Evolutionary conservation across 129 eudicot genomes (phyloP).

Genomic region (Pulicaria dysenterica): DNA sequence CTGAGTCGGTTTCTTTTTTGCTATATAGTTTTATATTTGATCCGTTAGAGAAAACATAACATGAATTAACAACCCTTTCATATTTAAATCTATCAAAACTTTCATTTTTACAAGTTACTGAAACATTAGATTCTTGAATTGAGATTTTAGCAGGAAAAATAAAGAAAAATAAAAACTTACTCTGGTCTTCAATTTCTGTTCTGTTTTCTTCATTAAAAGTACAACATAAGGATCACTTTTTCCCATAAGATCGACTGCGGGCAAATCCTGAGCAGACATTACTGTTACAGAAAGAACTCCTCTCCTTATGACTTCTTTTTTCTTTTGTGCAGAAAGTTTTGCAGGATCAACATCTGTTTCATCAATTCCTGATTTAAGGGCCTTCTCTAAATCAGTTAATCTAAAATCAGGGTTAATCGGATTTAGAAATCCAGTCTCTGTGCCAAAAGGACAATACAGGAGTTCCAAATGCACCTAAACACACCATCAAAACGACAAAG

Average conservation of each 20-base stretch:
- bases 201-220: conserved; percentile 73
- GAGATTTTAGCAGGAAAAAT: background rate
- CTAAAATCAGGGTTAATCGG: conserved; percentile 59
- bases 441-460: conserved; percentile 71
- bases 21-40: too few species aligned
- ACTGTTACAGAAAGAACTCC: conserved; percentile 97
- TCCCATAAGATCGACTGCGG: conserved; percentile 75
- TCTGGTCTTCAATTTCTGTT: conserved; percentile 74
- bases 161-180: conserved; percentile 38
- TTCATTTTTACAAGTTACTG: background rate
- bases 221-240: conserved; percentile 96
- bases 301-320: conserved; percentile 73
- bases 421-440: conserved; percentile 49
- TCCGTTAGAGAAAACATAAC: background rate
- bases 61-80: background rate
- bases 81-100: background rate
- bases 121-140: background rate
- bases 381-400: conserved; percentile 76
- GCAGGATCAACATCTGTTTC: conserved; percentile 43
- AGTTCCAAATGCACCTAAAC: conserved; percentile 96
- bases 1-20: background rate
- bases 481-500: conserved; percentile 14
- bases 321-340: conserved; percentile 49
- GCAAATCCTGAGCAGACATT: conserved; percentile 76
- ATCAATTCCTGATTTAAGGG: conserved; percentile 55